These are phyloP conservation scores for Beauveria sp. DNA, from an alignment of 2,329 filamentous ascomycete species.

Conservation along the genomic window DNA sequence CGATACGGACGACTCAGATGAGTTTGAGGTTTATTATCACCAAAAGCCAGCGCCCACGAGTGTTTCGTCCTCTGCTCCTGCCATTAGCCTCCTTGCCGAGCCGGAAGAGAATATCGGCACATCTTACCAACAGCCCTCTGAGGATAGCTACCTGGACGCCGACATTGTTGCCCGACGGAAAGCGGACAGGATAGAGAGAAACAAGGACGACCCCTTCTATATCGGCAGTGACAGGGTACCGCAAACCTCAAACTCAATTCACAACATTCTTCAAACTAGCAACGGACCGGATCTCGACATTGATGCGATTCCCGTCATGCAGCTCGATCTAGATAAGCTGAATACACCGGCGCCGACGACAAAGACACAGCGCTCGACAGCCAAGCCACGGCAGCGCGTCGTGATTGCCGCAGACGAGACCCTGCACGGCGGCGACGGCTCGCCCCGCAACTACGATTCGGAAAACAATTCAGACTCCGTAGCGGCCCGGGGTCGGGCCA, in stretches of 20 bases:
- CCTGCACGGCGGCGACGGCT: conserved; percentile 47
- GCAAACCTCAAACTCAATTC: conserved; percentile 66
- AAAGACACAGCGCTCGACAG: conserved; percentile 24
- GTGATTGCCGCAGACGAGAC: conserved; percentile 69
- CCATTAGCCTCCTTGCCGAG: conserved; percentile 45
- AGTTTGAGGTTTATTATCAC: conserved; percentile 62
- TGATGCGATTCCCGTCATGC: conserved; percentile 92
- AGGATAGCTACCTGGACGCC: conserved; percentile 62
- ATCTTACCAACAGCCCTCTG: conserved; percentile 53
- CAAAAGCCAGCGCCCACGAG: conserved; percentile 44
- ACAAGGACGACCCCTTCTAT: conserved; percentile 93
- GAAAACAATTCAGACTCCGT: conserved; percentile 42
- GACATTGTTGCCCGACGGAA: conserved; percentile 68
- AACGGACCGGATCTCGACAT: conserved; percentile 80
- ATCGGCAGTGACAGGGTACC: conserved; percentile 55
- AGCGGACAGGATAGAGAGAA: conserved; percentile 70
- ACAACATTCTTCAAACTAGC: conserved; percentile 63
- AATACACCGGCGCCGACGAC: conserved; percentile 22
- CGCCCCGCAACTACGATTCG: conserved; percentile 42
- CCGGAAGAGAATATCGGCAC: conserved; percentile 40
- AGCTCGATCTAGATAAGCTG: conserved; percentile 66
- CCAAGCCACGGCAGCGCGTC: conserved; percentile 50
- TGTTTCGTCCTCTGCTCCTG: conserved; percentile 44
- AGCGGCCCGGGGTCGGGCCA: conserved; percentile 39
- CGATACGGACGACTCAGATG: conserved; percentile 49